These are phyloP conservation scores for Hygrocybe punicea DNA, from an alignment of 768 basidiomycete species.

Conservation along the genomic window DNA sequence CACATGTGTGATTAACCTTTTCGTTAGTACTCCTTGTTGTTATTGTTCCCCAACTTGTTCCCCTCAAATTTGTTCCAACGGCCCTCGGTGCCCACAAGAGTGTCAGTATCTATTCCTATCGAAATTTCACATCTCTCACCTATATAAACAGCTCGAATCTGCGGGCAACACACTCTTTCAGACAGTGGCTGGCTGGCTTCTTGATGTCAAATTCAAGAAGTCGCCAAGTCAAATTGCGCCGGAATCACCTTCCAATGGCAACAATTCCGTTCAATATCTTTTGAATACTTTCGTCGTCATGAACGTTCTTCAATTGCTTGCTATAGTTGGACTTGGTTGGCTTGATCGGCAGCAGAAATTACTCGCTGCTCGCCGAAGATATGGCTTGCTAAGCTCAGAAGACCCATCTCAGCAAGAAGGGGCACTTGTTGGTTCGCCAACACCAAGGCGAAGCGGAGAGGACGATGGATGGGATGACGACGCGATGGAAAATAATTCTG, in stretches of 20 bases:
- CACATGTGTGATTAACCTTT: slow-evolving; percentile 7
- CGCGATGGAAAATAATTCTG: not conserved
- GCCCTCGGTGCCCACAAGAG: slow-evolving; percentile 77
- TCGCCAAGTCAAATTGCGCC: slow-evolving; percentile 11
- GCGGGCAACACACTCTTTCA: slow-evolving; percentile 71
- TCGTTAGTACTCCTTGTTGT: slow-evolving; percentile 64
- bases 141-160: slow-evolving; percentile 57
- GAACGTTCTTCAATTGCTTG: slow-evolving; percentile 54
- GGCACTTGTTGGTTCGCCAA: slow-evolving; percentile 5
- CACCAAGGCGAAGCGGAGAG: not conserved
- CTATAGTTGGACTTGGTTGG: slow-evolving; percentile 47
- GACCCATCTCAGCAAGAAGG: not conserved
- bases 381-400: slow-evolving; percentile 5
- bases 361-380: slow-evolving; percentile 14
- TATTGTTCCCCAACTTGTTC: slow-evolving; percentile 69
- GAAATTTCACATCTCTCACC: not conserved
- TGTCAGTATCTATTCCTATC: slow-evolving; percentile 41
- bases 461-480: not conserved
- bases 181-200: slow-evolving; percentile 64
- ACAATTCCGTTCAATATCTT: slow-evolving; percentile 48
- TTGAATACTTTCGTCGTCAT: slow-evolving; percentile 54
- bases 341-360: slow-evolving; percentile 45
- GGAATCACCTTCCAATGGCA: slow-evolving; percentile 20
- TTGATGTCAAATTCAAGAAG: slow-evolving; percentile 47
- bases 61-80: slow-evolving; percentile 69